Evolutionary conservation across 2,329 filamentous ascomycete species (phyloP), one percentile per base, ranked within the genome.

Genomic region (Cladosporium velox): DNA sequence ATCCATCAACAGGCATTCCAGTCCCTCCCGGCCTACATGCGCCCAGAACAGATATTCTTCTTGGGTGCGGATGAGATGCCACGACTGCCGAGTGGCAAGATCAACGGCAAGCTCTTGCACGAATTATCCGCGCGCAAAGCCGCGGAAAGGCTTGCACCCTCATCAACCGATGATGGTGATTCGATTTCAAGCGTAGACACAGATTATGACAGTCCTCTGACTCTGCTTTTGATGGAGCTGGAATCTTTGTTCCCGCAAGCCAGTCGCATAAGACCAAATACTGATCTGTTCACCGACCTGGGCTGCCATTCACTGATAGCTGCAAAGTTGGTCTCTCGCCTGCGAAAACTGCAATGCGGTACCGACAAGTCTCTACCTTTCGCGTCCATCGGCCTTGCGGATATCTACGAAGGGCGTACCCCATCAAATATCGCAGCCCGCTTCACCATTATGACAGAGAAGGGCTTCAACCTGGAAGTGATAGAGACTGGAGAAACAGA

Each of bases 241-340:
- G 26, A 49, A n/a, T 34, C 51, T 83, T 82, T 67, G 81, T 85
- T 57, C 85, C 84, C n/a, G 77, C 67, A 70, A 63, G 67, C 68
- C 72, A 68, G 65, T 18, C 77, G 26, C 76, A 80, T 34, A 73
- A 79, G 75, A 70, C 82, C 84, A 0, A 81, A 86, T 18, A 62
- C 69, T 7, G 82, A 84, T 51, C 81, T 83, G 61, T 94, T 93
- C 80, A 92, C 93, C 72, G 90, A 93, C 65, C 79, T 89, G 51
- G 91, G 91, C 67, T 91, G 91, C 12, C 90, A 93, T 78, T 90
- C 86, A 77, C 86, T 94, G 68, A 81, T 92, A 26, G 91, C 90
- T n/a, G 70, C 70, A 24, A 68, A 71, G 30, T 65, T 72, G 5
- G 71, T 72, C 1, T 72, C 71, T 4, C 67, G 65, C 5, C 55